Percentiles rank a stretch among this genome's conserved stretches.
Conservation (phyloP, 2,329 filamentous ascomycete species). For the Lecanicillium sp. region DNA sequence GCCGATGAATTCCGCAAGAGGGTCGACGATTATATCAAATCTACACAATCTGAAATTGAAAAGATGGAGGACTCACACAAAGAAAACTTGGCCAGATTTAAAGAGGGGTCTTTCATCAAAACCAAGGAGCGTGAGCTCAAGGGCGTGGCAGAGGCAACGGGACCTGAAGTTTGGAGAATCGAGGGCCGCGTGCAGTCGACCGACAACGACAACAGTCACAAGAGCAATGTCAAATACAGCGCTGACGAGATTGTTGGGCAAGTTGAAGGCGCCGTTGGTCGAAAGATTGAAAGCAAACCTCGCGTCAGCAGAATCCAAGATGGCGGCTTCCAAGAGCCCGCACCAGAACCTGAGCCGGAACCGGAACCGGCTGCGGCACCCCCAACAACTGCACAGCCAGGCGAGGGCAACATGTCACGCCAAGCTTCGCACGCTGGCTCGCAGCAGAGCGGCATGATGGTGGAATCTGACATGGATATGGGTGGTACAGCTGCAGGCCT, state of each 20-base stretch:
- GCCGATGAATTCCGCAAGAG: conserved; percentile 78
- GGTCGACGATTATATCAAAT: conserved; percentile 61
- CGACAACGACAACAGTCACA: conserved; percentile 34
- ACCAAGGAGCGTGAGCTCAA: conserved; percentile 71
- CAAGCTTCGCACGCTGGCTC: conserved; percentile 47
- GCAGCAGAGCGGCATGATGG: conserved; percentile 46
- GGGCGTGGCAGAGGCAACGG: conserved; percentile 51
- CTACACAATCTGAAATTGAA: conserved; percentile 74
- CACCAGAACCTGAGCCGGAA: conserved; percentile 32
- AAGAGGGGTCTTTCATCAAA: conserved; percentile 60
- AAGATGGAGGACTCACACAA: conserved; percentile 75
- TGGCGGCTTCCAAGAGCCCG: conserved; percentile 63
- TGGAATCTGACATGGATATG: conserved; percentile 58
- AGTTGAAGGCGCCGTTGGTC: conserved; percentile 63
- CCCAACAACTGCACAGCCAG: conserved; percentile 13
- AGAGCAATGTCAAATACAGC: conserved; percentile 39
- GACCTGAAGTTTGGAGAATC: conserved; percentile 53
- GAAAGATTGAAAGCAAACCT: conserved; percentile 55
- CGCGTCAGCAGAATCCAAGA: conserved; percentile 66
- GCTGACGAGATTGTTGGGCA: conserved; percentile 68
- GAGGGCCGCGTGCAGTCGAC: conserved; percentile 46
- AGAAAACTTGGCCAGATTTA: conserved; percentile 65
- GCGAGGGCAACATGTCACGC: conserved; percentile 33
- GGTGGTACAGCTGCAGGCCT: conserved; percentile 54
- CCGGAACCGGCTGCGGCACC: conserved; percentile 15